Evolutionary conservation across 192 early-diverging fungal genomes (phyloP).

Genomic region (Coemansia sp.): DNA sequence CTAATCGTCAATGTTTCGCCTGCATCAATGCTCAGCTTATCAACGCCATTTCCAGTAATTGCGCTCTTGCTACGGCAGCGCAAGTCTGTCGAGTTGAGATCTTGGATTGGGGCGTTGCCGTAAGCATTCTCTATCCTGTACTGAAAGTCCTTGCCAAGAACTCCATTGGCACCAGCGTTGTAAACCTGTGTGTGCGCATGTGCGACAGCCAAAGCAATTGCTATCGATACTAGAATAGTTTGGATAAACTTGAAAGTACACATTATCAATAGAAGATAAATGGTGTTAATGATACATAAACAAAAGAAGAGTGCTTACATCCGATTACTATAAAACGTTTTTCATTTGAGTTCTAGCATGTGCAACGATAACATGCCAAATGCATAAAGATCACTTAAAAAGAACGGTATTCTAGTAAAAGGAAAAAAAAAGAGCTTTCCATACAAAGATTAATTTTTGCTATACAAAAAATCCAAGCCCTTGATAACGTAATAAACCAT

Average conservation of each 20-base stretch:
- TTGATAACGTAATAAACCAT: too few species aligned
- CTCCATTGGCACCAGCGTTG: slow-evolving; percentile 12
- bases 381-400: too few species aligned
- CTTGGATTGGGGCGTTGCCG: slow-evolving; percentile 14
- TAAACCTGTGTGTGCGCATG: slow-evolving; percentile 14
- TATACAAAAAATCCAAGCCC: too few species aligned
- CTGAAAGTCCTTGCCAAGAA: background rate
- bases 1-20: slow-evolving; percentile 9
- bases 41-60: background rate
- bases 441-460: too few species aligned
- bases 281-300: background rate
- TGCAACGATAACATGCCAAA: too few species aligned
- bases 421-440: too few species aligned
- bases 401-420: too few species aligned
- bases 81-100: slow-evolving; percentile 9
- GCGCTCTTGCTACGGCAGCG: slow-evolving; percentile 11
- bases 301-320: background rate
- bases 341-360: background rate
- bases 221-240: background rate
- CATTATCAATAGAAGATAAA: background rate
- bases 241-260: too few species aligned
- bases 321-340: background rate
- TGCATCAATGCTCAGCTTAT: slow-evolving; percentile 8
- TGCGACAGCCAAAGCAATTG: background rate
- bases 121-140: background rate